Conservation (phyloP, 2,329 filamentous ascomycete genomes). For the Aspergillus sp. region DNA sequence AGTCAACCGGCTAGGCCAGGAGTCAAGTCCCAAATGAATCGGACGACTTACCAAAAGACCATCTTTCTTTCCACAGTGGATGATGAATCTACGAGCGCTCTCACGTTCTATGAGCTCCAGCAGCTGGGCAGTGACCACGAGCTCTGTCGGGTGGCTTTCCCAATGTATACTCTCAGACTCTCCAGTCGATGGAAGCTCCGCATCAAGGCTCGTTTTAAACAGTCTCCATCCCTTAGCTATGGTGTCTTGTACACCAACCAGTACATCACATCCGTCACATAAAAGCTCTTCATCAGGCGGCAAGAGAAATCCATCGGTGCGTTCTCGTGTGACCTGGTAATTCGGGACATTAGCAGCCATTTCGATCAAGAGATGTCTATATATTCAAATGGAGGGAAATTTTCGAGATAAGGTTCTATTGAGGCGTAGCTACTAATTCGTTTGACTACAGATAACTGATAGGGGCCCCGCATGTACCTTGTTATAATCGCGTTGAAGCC, state of each 20-base stretch:
- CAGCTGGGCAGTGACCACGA: constrained; percentile 54
- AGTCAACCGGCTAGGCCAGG: background rate
- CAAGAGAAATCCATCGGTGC: constrained; percentile 28
- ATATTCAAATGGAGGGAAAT: background rate
- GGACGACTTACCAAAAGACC: constrained; percentile 38
- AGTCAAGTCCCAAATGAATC: background rate
- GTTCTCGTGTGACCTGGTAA: constrained; percentile 23
- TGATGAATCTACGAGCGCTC: constrained; percentile 56
- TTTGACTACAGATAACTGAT: background rate
- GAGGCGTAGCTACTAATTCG: background rate
- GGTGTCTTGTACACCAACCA: constrained; percentile 41
- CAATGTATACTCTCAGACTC: constrained; percentile 29
- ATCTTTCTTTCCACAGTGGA: constrained; percentile 38
- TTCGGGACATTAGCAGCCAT: constrained; percentile 15
- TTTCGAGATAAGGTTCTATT: background rate
- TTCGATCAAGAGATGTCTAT: background rate
- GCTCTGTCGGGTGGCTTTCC: constrained; percentile 35
- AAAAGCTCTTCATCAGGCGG: constrained; percentile 22
- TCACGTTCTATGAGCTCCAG: constrained; percentile 57
- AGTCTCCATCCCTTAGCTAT: constrained; percentile 48
- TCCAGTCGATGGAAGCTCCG: constrained; percentile 20
- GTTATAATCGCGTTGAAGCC: constrained; percentile 33
- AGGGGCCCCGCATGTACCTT: constrained; percentile 34
- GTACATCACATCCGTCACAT: constrained; percentile 31
- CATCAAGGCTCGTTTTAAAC: constrained; percentile 49